phyloP scores from a whole-genome alignment of 768 basidiomycete genomes.

The Trametes cinnabarina region DNA sequence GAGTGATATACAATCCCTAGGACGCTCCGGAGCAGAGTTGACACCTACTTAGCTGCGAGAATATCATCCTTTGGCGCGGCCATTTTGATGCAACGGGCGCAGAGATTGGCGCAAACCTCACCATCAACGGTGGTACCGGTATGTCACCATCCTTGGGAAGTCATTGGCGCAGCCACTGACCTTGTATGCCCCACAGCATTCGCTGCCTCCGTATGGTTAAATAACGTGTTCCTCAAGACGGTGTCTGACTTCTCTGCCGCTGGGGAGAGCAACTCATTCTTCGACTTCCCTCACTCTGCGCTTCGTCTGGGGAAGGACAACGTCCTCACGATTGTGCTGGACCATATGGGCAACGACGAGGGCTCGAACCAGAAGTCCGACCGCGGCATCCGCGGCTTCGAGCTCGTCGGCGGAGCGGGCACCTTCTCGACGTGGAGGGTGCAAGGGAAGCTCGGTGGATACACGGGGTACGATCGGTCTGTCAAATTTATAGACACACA shows the following conservation, averaged over 20 bases:
- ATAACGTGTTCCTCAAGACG: constrained; percentile 66
- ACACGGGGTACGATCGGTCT: constrained; percentile 30
- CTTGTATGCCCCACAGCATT: constrained; percentile 48
- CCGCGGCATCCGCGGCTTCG: constrained; percentile 78
- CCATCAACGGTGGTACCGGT: constrained; percentile 82
- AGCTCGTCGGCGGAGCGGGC: constrained; percentile 50
- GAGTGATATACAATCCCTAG: constrained; percentile 27
- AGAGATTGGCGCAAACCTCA: constrained; percentile 68
- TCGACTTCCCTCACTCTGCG: constrained; percentile 52
- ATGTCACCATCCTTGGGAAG: background rate
- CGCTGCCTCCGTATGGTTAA: constrained; percentile 81
- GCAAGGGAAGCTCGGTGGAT: constrained; percentile 46
- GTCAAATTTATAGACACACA: background rate
- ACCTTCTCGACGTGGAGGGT: constrained; percentile 43
- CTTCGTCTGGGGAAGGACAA: constrained; percentile 59
- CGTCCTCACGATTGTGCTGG: constrained; percentile 73
- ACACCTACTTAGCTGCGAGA: constrained; percentile 64
- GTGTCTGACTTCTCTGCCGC: constrained; percentile 49
- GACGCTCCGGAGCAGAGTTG: no score
- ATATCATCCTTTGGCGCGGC: constrained; percentile 77
- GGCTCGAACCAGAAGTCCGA: constrained; percentile 58
- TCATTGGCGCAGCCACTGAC: no score
- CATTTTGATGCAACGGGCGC: constrained; percentile 65
- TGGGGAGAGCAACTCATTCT: constrained; percentile 65
- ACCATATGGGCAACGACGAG: constrained; percentile 46